phyloP scores from a whole-genome alignment of 2,329 filamentous ascomycete genomes.

The Fusarium dlaminii region DNA sequence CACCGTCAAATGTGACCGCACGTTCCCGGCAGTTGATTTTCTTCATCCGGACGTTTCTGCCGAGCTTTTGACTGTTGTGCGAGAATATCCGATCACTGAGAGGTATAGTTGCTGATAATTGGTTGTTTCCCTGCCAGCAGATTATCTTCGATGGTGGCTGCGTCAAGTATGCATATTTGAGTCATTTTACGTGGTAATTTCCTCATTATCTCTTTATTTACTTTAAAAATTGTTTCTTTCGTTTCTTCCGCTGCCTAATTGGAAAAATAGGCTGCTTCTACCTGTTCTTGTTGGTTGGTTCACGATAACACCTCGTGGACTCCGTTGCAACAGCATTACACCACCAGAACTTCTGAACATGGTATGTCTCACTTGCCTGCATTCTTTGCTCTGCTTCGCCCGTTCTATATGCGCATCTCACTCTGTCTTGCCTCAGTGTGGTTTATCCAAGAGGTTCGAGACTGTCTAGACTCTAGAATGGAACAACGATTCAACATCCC shows the following conservation, averaged over 20 bases:
- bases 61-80: background rate
- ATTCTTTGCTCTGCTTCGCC: background rate
- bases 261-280: background rate
- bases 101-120: background rate
- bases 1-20: conserved; percentile 38
- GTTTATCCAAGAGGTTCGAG: conserved; percentile 28
- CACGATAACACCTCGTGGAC: background rate
- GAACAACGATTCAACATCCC: conserved; percentile 8
- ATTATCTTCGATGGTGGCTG: conserved; percentile 35
- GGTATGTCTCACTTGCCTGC: conserved; percentile 6
- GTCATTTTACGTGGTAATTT: conserved; percentile 32
- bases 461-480: conserved; percentile 16
- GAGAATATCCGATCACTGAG: conserved; percentile 10
- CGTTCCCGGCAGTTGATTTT: conserved; percentile 17
- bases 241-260: conserved; percentile 8
- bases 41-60: background rate
- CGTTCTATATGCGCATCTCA: conserved; percentile 1
- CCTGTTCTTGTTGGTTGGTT: background rate
- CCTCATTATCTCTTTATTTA: background rate
- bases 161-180: conserved; percentile 29
- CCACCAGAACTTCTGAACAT: background rate
- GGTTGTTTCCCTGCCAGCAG: conserved; percentile 11
- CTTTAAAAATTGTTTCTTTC: background rate
- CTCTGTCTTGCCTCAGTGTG: conserved; percentile 7
- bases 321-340: background rate